Percentiles rank a stretch among this genome's conserved stretches.
Evolutionary conservation across 2,329 filamentous ascomycete species (phyloP).

Genomic region (Clonostachys rosea): DNA sequence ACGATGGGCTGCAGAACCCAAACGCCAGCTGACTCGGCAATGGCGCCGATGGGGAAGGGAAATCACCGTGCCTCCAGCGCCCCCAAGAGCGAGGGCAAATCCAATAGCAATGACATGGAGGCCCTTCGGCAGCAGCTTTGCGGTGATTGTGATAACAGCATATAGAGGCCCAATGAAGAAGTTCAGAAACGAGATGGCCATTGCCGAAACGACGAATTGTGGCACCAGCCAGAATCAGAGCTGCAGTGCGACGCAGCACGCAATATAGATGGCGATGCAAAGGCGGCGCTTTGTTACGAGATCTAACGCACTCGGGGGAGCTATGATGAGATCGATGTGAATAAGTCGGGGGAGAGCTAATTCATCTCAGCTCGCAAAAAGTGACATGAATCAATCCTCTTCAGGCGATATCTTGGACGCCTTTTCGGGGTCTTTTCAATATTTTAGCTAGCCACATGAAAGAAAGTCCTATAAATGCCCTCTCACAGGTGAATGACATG

Average conservation of each 20-base stretch:
- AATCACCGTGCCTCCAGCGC: constrained; percentile 59
- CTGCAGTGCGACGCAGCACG: constrained; percentile 53
- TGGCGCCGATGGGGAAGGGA: constrained; percentile 58
- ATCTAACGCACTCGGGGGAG: constrained; percentile 34
- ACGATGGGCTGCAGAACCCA: constrained; percentile 45
- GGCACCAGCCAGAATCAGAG: constrained; percentile 55
- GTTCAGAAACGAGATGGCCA: constrained; percentile 64
- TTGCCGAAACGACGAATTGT: constrained; percentile 51
- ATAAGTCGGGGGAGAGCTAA: no score
- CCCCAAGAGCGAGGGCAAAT: constrained; percentile 69
- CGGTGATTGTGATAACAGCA: constrained; percentile 64
- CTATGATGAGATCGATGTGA: no score
- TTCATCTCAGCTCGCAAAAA: no score
- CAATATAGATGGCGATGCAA: constrained; percentile 56
- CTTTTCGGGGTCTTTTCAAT: no score
- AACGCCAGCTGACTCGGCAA: constrained; percentile 46
- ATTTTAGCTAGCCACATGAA: no score
- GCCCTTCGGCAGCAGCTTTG: constrained; percentile 64
- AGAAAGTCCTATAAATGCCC: no score
- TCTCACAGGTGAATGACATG: no score
- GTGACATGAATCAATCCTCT: no score
- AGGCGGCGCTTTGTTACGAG: constrained; percentile 64
- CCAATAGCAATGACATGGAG: constrained; percentile 70
- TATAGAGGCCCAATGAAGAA: constrained; percentile 75
- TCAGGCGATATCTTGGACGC: no score